Base-by-base conservation (phyloP, 2,329 filamentous ascomycete species). In the Colletotrichum nymphaeae region DNA sequence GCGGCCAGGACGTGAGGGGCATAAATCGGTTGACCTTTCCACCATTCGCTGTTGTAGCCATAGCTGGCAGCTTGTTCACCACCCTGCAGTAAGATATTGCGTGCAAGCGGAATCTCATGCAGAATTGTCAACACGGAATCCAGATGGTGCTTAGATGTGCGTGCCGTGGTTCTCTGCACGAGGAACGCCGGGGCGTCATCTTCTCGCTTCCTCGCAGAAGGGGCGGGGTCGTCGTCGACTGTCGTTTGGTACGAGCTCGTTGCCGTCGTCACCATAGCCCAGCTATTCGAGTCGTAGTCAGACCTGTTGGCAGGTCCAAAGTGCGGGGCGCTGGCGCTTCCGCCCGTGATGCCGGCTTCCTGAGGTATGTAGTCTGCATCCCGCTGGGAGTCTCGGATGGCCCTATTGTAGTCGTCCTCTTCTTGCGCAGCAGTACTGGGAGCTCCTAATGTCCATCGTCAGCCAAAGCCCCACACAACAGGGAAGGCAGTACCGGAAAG, bases 281-380 rank as follows among this genome's bases (percentile, higher is more conserved):
- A 93, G 75, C 88, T 84, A 59, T 83, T 83, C 30, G 84, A 78
- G 52, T 91, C 87, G 75, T 92, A 92, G 49, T 88, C 83, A 2
- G 81, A 78, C 46, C 90, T 84, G 57, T 86, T 91, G 5, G 91
- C 90, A 0, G 90, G 91, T 1, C 90, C 90, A 80, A 93, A 92
- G 58, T 87, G 78, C 5, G 86, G 84, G n/a, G 82, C 75, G 55
- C 81, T 79, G 1, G 81, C 78, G 46, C 26, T 24, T 19, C 83
- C 83, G 28, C 84, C 83, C 46, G 84, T 84, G 7, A 90, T 77
- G 16, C 89, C 89, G 1, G 83, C 83, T 78, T 91, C 88, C 75
- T 91, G 89, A 5, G 83, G 83, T 37, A 80, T 75, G 26, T 66
- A 35, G n/a, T 73, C 72, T 30, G 68, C 72, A 12, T 88, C 86